Evolutionary conservation across 495 filamentous ascomycete species (phyloP), one percentile per base, ranked within the genome.

Genomic region (Talaromyces trachyspermus): DNA sequence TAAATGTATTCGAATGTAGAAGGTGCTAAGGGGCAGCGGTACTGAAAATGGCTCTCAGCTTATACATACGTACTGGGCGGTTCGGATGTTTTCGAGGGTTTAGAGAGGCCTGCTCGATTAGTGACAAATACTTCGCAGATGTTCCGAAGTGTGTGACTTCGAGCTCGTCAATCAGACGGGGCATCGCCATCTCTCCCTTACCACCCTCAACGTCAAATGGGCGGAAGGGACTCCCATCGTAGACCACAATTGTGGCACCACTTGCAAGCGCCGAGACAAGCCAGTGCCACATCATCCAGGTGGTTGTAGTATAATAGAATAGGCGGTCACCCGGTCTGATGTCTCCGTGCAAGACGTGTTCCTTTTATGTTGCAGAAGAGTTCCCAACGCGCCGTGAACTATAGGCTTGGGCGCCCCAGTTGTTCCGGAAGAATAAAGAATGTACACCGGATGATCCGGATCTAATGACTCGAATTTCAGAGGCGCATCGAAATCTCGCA

Each of bases 221-320:
- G 52, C 80, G 71, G 73, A 95, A 95, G 14, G 89, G 89, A 0
- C 86, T 92, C 24, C 89, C 89, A 51, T 92, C 85, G 62, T 96
- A 96, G 3, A 95, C 74, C 17, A 95, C 76, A 32, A 95, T 72
- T 1, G 87, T 90, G 5, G 84, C 75, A 46, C 89, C 89, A 44
- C 77, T 80, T 9, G 87, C 84, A 7, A 95, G 76, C 0, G 78
- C 87, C 4, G 86, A 90, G 15, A 95, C 79, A 35, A 89, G 79
- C 89, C 89, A 95, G 61, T 95, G 89, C 85, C 88, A 92, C 89
- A 95, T 95, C 89, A 95, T 92, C 88, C 85, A 92, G 3, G 89
- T 94, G 23, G 79, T 83, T 2, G 89, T 95, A 2, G 89, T 95
- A 59, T 88, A 95, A 65, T 92, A 95, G 68, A 79, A 91, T 50